These are phyloP conservation scores for Mallotus nudiflorus DNA, from an alignment of 345 rosid species.

Conservation along the genomic window DNA sequence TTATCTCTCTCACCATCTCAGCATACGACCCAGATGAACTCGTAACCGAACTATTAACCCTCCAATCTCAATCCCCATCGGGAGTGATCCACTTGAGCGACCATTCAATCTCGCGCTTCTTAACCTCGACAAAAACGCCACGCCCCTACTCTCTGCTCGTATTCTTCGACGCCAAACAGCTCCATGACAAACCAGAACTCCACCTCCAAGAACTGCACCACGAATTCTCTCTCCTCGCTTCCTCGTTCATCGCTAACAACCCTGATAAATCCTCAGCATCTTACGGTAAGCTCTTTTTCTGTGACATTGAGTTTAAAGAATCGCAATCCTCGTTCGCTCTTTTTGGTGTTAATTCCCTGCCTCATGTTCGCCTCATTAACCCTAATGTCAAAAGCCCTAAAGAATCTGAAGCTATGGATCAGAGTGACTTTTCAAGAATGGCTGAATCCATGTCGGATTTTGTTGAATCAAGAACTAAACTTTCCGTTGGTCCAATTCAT, in stretches of 20 bases:
- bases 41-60: slow-evolving; percentile 54
- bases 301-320: slow-evolving; percentile 71
- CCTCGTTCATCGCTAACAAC: slow-evolving; percentile 75
- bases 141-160: slow-evolving; percentile 73
- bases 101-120: slow-evolving; percentile 70
- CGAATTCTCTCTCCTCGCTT: slow-evolving; percentile 69
- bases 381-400: slow-evolving; percentile 49
- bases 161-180: slow-evolving; percentile 86
- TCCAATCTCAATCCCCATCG: slow-evolving; percentile 57
- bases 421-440: slow-evolving; percentile 60
- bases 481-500: slow-evolving; percentile 65
- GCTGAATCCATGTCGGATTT: slow-evolving; percentile 87
- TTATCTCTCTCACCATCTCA: slow-evolving; percentile 16
- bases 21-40: slow-evolving; percentile 47
- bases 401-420: slow-evolving; percentile 72
- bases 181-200: slow-evolving; percentile 66
- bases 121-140: slow-evolving; percentile 63
- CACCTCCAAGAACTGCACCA: slow-evolving; percentile 62
- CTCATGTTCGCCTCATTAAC: slow-evolving; percentile 78
- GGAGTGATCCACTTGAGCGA: slow-evolving; percentile 84
- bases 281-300: slow-evolving; percentile 67
- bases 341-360: slow-evolving; percentile 84
- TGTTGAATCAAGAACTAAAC: slow-evolving; percentile 55
- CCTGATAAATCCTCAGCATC: slow-evolving; percentile 32
- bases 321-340: slow-evolving; percentile 65